Base-by-base conservation (phyloP, 768 basidiomycete species). In the Lanmaoa rubissima region DNA sequence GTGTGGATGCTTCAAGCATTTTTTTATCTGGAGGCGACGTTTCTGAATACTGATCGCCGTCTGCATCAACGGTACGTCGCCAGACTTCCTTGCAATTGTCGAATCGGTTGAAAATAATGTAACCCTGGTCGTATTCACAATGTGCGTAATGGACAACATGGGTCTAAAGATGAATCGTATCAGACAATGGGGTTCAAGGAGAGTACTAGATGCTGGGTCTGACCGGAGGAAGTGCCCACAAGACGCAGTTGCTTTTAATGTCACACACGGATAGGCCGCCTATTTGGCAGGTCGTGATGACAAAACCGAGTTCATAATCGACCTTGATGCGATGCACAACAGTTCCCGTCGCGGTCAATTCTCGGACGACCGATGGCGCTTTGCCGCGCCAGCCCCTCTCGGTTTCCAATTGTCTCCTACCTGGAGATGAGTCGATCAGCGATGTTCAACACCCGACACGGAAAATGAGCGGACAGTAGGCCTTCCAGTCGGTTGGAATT, bases 271-370 rank as follows among this genome's bases (percentile, higher is more conserved):
- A 59, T 10, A 92, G 62, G 0, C 88, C 87, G 0, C 88, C 88
- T 11, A 59, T 55, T 7, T 68, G 67, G 42, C 75, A 75, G 0
- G 88, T 90, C 4, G 80, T 79, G 41, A 92, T 80, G 48, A 87
- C 73, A 24, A 86, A 75, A 4, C 83, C 81, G 11, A 75, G 76
- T 34, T 75, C 69, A 62, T 88, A 82, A 54, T 93, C 91, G 21
- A 88, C 79, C 71, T 92, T 92, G 73, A 92, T 83, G 8, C 88
- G 82, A 69, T 92, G 88, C 0, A 88, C 83, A 5, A 66, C 62
- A 26, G 61, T 59, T 21, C 78, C 74, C 7, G 74, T 62, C 9
- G 67, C 54, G 1, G 65, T 59, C 38, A 80, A 69, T n/a, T 71
- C 56, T 21, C 68, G 76, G 14, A 73, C 63, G 4, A 60, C 59